phyloP scores from a whole-genome alignment of 345 rosid genomes.

The Salix exigua region DNA sequence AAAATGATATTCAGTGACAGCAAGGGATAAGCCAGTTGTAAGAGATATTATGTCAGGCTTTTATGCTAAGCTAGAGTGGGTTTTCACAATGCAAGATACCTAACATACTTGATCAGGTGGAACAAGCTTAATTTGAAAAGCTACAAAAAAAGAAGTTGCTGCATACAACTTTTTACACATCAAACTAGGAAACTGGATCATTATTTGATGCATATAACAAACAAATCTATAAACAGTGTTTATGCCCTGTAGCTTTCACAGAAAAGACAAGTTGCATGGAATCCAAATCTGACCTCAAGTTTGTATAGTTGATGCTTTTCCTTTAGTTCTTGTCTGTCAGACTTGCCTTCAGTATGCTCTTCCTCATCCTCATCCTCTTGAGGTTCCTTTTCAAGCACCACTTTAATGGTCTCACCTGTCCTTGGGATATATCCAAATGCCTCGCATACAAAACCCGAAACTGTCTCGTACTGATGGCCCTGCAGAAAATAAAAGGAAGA shows the following conservation, averaged over 20 bases:
- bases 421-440: conserved; percentile 96
- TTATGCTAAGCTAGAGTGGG: not conserved
- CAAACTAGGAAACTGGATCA: too few relatives aligned
- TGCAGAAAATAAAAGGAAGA: conserved; percentile 25
- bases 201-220: too few relatives aligned
- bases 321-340: conserved; percentile 60
- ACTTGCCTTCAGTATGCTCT: conserved; percentile 54
- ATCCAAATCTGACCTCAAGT: conserved; percentile 62
- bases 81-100: not conserved
- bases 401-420: conserved; percentile 85
- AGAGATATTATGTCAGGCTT: not conserved
- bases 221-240: not conserved
- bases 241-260: not conserved
- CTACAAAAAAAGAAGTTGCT: not conserved
- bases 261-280: not conserved
- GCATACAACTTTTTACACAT: not conserved
- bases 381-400: conserved; percentile 73
- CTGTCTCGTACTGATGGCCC: conserved; percentile 98
- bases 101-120: not conserved
- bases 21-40: not conserved
- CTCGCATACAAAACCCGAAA: conserved; percentile 92
- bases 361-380: conserved; percentile 63
- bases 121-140: not conserved
- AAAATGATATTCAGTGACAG: not conserved
- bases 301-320: conserved; percentile 70